phyloP scores from a whole-genome alignment of 768 basidiomycete species.

The Sporobolomyces phaffii region DNA sequence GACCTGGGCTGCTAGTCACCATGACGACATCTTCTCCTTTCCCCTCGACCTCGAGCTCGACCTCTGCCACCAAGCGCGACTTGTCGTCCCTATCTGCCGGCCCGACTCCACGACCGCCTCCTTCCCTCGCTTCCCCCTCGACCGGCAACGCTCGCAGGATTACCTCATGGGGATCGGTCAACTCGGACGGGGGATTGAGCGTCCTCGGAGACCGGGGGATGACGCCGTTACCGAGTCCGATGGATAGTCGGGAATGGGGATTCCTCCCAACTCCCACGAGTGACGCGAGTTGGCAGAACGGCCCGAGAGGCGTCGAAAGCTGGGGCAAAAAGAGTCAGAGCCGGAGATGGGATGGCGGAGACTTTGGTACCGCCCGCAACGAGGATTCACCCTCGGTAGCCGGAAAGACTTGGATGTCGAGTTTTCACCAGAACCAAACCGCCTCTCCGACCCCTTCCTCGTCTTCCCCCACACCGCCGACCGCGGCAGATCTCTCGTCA shows the following conservation, averaged over 20 bases:
- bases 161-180: conserved; percentile 29
- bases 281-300: not conserved
- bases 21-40: conserved; percentile 54
- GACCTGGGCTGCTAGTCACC: conserved; percentile 39
- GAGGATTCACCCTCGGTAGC: not conserved
- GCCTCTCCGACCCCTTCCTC: not conserved
- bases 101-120: not conserved
- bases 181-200: conserved; percentile 8
- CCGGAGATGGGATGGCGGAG: not conserved
- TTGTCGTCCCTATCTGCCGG: not conserved
- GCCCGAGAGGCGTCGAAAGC: not conserved
- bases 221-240: conserved; percentile 18
- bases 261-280: conserved; percentile 4
- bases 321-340: not conserved
- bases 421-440: not conserved
- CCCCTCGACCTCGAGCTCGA: not conserved
- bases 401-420: conserved; percentile 1
- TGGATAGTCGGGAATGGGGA: conserved; percentile 22
- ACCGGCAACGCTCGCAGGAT: not conserved
- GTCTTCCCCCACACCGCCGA: not conserved
- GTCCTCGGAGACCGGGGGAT: not conserved
- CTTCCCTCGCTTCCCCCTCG: conserved; percentile 1
- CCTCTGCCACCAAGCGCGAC: not conserved
- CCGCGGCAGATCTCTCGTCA: not conserved
- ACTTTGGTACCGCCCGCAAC: not conserved